Conservation (phyloP, 257 asterid genomes). For the Gentiana dahurica region DNA sequence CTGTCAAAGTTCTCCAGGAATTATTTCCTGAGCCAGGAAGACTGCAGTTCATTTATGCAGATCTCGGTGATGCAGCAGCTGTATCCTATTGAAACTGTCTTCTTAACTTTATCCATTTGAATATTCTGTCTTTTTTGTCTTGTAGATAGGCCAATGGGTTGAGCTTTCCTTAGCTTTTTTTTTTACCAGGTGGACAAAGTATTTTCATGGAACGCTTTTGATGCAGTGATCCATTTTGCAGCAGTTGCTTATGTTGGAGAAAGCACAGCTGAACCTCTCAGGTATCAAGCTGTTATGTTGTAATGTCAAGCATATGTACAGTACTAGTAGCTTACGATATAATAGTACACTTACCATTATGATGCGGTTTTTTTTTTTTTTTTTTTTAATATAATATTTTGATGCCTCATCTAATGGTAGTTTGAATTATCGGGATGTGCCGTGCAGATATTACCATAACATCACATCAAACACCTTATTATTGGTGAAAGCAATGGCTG, state of each 20-base stretch:
- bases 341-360: too few species aligned
- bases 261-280: conserved; percentile 77
- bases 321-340: too few species aligned
- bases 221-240: conserved; percentile 96
- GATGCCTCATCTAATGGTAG: neutral
- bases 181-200: conserved; percentile 47
- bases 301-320: neutral
- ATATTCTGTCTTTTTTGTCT: neutral
- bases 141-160: neutral
- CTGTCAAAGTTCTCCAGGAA: conserved; percentile 57
- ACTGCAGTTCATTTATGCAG: conserved; percentile 72
- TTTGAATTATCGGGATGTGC: neutral
- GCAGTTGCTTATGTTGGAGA: conserved; percentile 98
- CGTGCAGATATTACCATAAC: conserved; percentile 77
- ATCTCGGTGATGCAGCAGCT: conserved; percentile 57
- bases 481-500: conserved; percentile 76
- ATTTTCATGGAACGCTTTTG: conserved; percentile 67
- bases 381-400: too few species aligned
- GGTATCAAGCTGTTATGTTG: conserved; percentile 24
- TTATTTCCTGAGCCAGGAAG: conserved; percentile 74
- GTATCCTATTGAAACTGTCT: conserved; percentile 29
- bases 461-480: conserved; percentile 78
- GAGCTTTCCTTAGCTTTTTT: conserved; percentile 7
- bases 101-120: neutral
- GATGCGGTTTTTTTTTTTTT: too few species aligned